Conservation (phyloP, 1,139 yeast genomes). For the Pichia sp. region DNA sequence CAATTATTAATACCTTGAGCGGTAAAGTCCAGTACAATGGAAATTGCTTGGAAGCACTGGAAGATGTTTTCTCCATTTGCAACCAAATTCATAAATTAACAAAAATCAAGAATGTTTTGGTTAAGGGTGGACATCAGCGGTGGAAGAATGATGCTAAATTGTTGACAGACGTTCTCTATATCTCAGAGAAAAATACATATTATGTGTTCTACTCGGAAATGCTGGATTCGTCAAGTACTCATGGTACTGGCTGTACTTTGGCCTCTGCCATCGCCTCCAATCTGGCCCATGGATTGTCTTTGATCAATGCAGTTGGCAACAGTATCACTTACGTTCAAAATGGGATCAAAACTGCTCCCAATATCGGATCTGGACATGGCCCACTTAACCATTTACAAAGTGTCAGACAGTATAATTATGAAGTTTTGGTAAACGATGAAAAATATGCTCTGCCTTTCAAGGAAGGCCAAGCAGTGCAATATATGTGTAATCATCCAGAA, state of each 20-base stretch:
- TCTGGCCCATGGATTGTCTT: constrained; percentile 49
- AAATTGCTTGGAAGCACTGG: background rate
- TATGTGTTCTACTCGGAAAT: constrained; percentile 48
- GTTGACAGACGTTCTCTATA: constrained; percentile 44
- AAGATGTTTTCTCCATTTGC: background rate
- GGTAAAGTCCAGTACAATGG: background rate
- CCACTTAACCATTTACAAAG: constrained; percentile 57
- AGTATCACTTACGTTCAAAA: constrained; percentile 64
- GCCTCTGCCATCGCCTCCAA: constrained; percentile 79
- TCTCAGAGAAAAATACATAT: constrained; percentile 37
- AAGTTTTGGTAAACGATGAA: background rate
- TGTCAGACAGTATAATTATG: constrained; percentile 4
- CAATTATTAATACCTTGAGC: constrained; percentile 9
- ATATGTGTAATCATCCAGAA: constrained; percentile 52
- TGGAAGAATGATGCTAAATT: constrained; percentile 12
- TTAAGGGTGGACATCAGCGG: constrained; percentile 21
- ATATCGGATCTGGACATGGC: constrained; percentile 42
- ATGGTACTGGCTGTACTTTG: constrained; percentile 90
- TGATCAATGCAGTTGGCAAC: constrained; percentile 48
- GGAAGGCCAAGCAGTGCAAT: constrained; percentile 40
- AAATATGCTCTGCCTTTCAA: constrained; percentile 32
- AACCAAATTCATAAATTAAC: constrained; percentile 4
- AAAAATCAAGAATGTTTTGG: constrained; percentile 13
- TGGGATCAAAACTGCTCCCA: constrained; percentile 45
- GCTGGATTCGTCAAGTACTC: constrained; percentile 55